Evolutionary conservation across 352 stramenopile species (phyloP), one percentile per base, ranked within the genome.

Genomic region (Globisporangium splendens): DNA sequence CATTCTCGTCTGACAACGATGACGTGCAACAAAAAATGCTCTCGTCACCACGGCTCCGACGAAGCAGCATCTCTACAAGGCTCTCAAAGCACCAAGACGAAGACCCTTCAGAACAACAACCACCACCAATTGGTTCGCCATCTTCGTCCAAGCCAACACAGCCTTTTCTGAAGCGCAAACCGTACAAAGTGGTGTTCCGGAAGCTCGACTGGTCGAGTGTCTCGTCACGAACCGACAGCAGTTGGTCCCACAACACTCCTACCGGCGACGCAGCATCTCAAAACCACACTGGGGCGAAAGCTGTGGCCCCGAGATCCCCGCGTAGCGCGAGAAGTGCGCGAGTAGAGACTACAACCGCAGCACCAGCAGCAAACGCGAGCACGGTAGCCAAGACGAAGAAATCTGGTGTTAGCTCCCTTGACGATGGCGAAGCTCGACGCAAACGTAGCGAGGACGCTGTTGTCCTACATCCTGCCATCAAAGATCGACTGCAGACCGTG

Each of bases 81-180:
- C 28, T 11, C 10, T 6, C 13, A 28, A 53, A 21, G 24, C 24
- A 42, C 1, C 24, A 13, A 48, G 20, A 39, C 28, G 38, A 7
- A 7, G 50, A 53, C 12, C 8, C 5, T 53, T 5, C n/a, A 41
- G 28, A 33, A 41, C 61, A 61, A 54, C 35, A 21, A 18, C 42
- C 24, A n/a, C 28, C 28, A 10, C 28, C 28, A 35, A 8, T 35
- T 35, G 7, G 28, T 8, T 18, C 48, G 5, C 48, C 13, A 43
- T 48, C 54, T 12, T 56, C 50, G 12, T 44, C 39, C 28, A 58
- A 35, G 46, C 8, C 13, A 15, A 11, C 41, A 24, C 46, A 63
- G 12, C 54, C 61, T 8, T 89, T 89, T 54, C 66, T 89, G 35
- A 86, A 80, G 56, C 75, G 77, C n/a, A 89, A 89, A 46, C 79